Evolutionary conservation across 2,329 filamentous ascomycete genomes (phyloP).

Genomic region (Acrocalymma vagum): DNA sequence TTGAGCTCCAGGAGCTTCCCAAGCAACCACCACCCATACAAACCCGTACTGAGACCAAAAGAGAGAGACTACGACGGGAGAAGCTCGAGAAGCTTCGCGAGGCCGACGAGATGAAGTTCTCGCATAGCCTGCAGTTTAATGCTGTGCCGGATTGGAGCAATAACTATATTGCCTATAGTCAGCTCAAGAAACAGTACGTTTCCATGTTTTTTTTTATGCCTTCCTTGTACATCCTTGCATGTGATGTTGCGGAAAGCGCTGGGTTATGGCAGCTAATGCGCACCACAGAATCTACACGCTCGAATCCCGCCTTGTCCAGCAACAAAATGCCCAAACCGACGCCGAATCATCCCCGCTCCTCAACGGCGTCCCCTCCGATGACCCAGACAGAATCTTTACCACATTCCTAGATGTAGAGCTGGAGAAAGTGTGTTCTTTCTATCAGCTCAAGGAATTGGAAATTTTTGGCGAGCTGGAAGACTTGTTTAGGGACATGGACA

Average conservation of each 20-base stretch:
- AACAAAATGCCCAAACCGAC: slow-evolving; percentile 67
- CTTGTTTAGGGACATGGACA: slow-evolving; percentile 76
- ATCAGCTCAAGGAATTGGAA: slow-evolving; percentile 86
- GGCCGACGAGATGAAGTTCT: slow-evolving; percentile 97
- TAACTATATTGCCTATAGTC: slow-evolving; percentile 98
- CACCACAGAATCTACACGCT: slow-evolving; percentile 84
- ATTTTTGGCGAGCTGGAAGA: slow-evolving; percentile 82
- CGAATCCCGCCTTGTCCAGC: slow-evolving; percentile 83
- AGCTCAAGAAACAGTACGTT: slow-evolving; percentile 94
- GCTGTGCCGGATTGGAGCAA: slow-evolving; percentile 99
- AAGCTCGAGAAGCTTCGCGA: slow-evolving; percentile 77
- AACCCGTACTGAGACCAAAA: slow-evolving; percentile 30
- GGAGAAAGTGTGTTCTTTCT: slow-evolving; percentile 94
- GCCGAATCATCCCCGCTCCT: slow-evolving; percentile 88
- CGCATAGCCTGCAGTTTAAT: slow-evolving; percentile 99
- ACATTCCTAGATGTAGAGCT: slow-evolving; percentile 86
- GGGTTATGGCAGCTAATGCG: slow-evolving; percentile 26
- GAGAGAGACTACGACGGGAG: slow-evolving; percentile 60
- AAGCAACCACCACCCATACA: too few species aligned
- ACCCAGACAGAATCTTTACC: slow-evolving; percentile 83
- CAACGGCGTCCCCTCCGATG: slow-evolving; percentile 64
- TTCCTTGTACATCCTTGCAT: not conserved
- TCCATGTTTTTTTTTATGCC: not conserved
- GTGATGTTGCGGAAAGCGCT: not conserved
- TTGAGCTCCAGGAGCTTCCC: slow-evolving; percentile 43